Percentiles rank a stretch among this genome's conserved stretches.
phyloP scores from a whole-genome alignment of 2,329 filamentous ascomycete species.

The Zymoseptoria crescenta region DNA sequence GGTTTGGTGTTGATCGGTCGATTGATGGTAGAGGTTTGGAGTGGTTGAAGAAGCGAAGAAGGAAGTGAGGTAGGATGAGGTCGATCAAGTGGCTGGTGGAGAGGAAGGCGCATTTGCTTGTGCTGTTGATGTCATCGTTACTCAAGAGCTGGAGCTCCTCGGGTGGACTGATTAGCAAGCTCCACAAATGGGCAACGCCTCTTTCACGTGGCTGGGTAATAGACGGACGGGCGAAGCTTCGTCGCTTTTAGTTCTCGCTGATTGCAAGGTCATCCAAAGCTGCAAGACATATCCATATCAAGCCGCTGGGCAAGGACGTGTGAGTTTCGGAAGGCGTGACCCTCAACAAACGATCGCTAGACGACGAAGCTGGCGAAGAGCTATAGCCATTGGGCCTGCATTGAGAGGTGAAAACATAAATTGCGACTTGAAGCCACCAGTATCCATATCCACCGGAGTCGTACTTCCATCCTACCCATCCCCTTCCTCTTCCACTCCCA shows the following conservation, averaged over 20 bases:
- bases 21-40: background rate
- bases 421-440: no score
- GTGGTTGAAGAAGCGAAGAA: background rate
- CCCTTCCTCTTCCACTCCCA: background rate
- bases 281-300: no score
- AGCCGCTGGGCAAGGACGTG: no score
- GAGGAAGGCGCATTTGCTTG: background rate
- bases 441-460: no score
- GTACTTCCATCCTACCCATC: background rate
- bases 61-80: background rate
- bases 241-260: background rate
- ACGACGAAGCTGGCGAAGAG: background rate
- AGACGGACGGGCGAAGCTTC: background rate
- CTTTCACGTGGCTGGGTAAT: conserved; percentile 1
- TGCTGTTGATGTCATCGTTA: background rate
- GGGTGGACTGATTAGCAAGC: background rate
- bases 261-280: no score
- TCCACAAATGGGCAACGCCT: background rate
- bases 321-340: no score
- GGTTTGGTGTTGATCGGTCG: background rate
- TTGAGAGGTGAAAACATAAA: background rate
- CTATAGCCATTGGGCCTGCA: background rate
- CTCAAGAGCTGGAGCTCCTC: background rate
- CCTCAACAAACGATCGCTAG: background rate
- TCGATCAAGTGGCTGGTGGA: background rate